Evolutionary conservation across 495 filamentous ascomycete genomes (phyloP).

Genomic region (Hyaloscypha finlandica): DNA sequence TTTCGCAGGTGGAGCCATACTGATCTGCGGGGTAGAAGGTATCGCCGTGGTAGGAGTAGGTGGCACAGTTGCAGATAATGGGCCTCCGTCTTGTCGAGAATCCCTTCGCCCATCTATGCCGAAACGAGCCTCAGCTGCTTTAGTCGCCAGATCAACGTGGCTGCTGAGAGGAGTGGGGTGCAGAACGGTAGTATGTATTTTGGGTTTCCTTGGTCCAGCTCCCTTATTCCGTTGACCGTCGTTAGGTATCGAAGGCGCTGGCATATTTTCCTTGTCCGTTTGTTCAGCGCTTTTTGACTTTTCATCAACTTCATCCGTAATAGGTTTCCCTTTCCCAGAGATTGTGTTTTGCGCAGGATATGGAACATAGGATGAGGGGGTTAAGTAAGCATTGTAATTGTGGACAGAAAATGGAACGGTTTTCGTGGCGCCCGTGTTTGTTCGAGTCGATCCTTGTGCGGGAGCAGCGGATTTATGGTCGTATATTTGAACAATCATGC

Average conservation of each 20-base stretch:
- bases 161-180: constrained; percentile 78
- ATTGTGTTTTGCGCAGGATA: constrained; percentile 64
- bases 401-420: constrained; percentile 78
- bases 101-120: constrained; percentile 44
- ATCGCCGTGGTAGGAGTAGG: constrained; percentile 65
- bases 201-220: constrained; percentile 51
- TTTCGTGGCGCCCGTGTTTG: constrained; percentile 58
- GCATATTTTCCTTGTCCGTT: constrained; percentile 51
- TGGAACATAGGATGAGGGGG: constrained; percentile 82
- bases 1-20: constrained; percentile 64
- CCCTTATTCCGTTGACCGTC: constrained; percentile 51
- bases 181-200: constrained; percentile 76
- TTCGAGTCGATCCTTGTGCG: constrained; percentile 57
- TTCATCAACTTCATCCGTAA: constrained; percentile 35
- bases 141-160: constrained; percentile 71
- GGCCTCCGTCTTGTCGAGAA: constrained; percentile 38
- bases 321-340: constrained; percentile 31
- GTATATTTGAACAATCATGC: constrained; percentile 88
- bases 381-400: constrained; percentile 84
- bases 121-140: constrained; percentile 38
- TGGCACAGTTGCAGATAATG: constrained; percentile 53
- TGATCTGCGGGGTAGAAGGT: constrained; percentile 58
- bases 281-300: constrained; percentile 39
- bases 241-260: constrained; percentile 44
- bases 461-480: constrained; percentile 74